phyloP scores from a whole-genome alignment of 371 early-diverging fungal genomes.

The Mucor saturninus region DNA sequence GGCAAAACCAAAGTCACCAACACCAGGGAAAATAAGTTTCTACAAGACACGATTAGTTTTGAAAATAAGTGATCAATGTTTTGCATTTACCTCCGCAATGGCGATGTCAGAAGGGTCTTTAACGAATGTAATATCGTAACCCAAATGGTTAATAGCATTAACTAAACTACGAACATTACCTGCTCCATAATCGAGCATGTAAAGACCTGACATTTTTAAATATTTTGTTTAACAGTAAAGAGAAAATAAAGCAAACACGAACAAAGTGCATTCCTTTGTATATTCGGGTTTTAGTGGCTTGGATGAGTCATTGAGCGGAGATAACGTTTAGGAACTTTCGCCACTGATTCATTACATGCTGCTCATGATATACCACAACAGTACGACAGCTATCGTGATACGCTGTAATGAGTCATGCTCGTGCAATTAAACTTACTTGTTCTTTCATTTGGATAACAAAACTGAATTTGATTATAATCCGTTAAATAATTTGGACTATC shows the following conservation, averaged over 20 bases:
- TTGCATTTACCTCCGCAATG: constrained; percentile 81
- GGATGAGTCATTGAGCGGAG: constrained; percentile 23
- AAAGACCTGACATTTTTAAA: constrained; percentile 59
- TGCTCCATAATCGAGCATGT: constrained; percentile 97
- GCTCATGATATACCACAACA: no score
- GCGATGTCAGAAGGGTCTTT: constrained; percentile 78
- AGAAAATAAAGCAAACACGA: not conserved
- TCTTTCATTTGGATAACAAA: no score
- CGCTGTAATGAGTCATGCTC: no score
- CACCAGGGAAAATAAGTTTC: constrained; percentile 98
- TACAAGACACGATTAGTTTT: constrained; percentile 28
- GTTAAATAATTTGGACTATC: no score
- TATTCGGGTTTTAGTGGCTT: constrained; percentile 14
- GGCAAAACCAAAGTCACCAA: constrained; percentile 95
- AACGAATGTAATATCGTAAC: constrained; percentile 82
- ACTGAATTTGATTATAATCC: no score
- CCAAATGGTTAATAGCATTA: constrained; percentile 90
- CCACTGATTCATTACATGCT: no score
- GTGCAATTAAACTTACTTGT: no score
- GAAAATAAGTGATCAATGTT: not conserved
- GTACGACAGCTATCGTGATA: no score
- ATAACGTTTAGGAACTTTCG: not conserved
- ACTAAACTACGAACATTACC: constrained; percentile 96
- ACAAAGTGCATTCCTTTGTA: not conserved
- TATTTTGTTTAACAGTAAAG: not conserved